These are phyloP conservation scores for Fusarium torreyae DNA, from an alignment of 2,329 filamentous ascomycete genomes.

Conservation along the genomic window DNA sequence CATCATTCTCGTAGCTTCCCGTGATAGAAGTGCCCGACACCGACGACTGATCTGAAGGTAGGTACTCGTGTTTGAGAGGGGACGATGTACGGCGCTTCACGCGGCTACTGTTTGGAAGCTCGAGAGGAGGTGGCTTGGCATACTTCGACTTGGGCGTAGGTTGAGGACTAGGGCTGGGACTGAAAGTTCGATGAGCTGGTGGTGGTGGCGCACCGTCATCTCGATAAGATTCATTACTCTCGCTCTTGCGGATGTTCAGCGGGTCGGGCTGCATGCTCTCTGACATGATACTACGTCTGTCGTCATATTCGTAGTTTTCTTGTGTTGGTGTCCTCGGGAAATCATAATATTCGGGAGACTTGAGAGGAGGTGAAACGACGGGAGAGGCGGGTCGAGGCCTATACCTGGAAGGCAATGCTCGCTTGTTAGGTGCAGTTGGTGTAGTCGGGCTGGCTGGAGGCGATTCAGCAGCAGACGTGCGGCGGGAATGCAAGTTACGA, in stretches of 20 bases:
- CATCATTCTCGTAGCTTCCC: slow-evolving; percentile 63
- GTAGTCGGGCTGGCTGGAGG: slow-evolving; percentile 53
- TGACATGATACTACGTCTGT: slow-evolving; percentile 51
- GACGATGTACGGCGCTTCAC: slow-evolving; percentile 85
- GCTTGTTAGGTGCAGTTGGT: slow-evolving; percentile 55
- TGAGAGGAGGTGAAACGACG: slow-evolving; percentile 45
- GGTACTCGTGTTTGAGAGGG: slow-evolving; percentile 96
- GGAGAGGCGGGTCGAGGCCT: slow-evolving; percentile 45
- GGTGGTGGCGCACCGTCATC: slow-evolving; percentile 71
- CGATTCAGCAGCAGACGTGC: slow-evolving; percentile 38
- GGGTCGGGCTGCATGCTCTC: slow-evolving; percentile 60
- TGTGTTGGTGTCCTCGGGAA: slow-evolving; percentile 58
- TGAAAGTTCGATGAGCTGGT: slow-evolving; percentile 66
- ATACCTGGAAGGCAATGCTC: slow-evolving; percentile 47
- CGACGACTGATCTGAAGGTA: slow-evolving; percentile 81
- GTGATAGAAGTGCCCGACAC: slow-evolving; percentile 72
- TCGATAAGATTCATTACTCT: slow-evolving; percentile 56
- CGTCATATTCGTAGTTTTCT: slow-evolving; percentile 49
- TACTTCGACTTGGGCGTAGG: slow-evolving; percentile 46
- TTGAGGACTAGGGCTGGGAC: slow-evolving; percentile 51
- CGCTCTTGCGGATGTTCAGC: slow-evolving; percentile 53
- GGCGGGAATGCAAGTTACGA: slow-evolving; percentile 43
- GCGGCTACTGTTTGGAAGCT: slow-evolving; percentile 59
- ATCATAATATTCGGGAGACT: slow-evolving; percentile 45
- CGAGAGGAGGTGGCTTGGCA: slow-evolving; percentile 64